These are phyloP conservation scores for Debaryomycetaceae sp. DNA, from an alignment of 1,139 yeast genomes.

Conservation along the genomic window DNA sequence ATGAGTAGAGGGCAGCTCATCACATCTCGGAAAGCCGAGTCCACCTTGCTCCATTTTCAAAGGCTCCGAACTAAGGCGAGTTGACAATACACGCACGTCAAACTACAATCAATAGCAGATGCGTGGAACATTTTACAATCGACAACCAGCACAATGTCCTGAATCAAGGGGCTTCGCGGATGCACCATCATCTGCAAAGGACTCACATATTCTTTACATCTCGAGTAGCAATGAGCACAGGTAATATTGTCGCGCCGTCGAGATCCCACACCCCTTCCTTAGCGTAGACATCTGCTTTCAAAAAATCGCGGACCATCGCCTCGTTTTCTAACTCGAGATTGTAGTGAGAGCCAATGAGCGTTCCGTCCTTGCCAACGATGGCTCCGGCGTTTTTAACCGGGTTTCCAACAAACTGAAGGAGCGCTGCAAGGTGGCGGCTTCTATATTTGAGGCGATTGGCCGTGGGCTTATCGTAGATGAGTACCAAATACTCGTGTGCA, in stretches of 20 bases:
- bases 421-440: slow-evolving; percentile 46
- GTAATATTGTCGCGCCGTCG: slow-evolving; percentile 48
- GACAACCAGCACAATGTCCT: too few species aligned
- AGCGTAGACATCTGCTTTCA: slow-evolving; percentile 53
- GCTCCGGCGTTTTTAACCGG: slow-evolving; percentile 59
- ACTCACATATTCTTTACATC: slow-evolving; percentile 7
- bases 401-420: slow-evolving; percentile 36
- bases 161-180: background rate
- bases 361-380: slow-evolving; percentile 32
- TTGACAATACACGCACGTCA: too few species aligned
- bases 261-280: slow-evolving; percentile 64
- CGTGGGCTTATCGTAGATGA: slow-evolving; percentile 57
- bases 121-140: too few species aligned
- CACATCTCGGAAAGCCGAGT: too few species aligned
- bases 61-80: too few species aligned
- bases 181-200: background rate
- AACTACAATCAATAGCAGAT: too few species aligned
- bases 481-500: slow-evolving; percentile 54
- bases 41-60: too few species aligned
- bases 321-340: slow-evolving; percentile 48
- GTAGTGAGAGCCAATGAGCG: slow-evolving; percentile 56
- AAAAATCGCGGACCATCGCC: slow-evolving; percentile 46
- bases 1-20: too few species aligned
- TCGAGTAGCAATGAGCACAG: slow-evolving; percentile 16
- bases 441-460: slow-evolving; percentile 46